Evolutionary conservation across 169 alveolate species (phyloP), one percentile per base, ranked within the genome.

Genomic region (Plasmodium inui): DNA sequence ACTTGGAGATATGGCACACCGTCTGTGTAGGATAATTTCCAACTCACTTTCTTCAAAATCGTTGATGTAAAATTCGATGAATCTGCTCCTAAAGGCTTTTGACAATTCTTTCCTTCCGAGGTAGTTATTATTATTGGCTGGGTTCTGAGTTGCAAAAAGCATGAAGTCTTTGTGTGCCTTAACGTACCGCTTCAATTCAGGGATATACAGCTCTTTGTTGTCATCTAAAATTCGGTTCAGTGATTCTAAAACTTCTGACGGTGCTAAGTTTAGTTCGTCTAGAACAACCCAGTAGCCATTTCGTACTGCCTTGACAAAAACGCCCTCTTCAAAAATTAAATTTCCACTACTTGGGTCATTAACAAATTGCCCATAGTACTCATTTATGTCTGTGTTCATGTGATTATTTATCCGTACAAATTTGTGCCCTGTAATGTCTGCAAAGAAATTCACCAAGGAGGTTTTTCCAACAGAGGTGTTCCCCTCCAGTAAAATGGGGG

Each of bases 401-500:
- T 99, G 99, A 95, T 99, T 99, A 97, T 99, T 99, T 55, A 99
- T 99, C 81, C 99, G 97, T 19, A 99, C 98, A 88, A 98, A 98
- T 88, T 97, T 97, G 94, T 99, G 99, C 3, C 99, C 99, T 17
- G 99, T 97, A 6, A 98, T 95, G 34, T 96, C 97, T 0, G 99
- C 99, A 72, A 99, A 95, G 96, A 98, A 99, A 71, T 98, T 97
- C 9, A 99, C 99, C 83, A 99, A 94, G 8, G 99, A 98, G 10
- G 99, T 99, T 95, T 99, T 99, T 19, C 99, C 99, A 3, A 99
- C 99, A 8, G 99, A 98, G 17, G 99, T 99, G 1, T 99, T 99
- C 1, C 99, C 99, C 95, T 99, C 99, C 84, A 99, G 97, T 83
- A 99, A 97, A 22, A 99, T 97, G 4, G 99, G 99, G 61, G 99